Percentiles rank a stretch among this genome's conserved stretches.
Evolutionary conservation across 2,329 filamentous ascomycete species (phyloP).

Genomic region (Fusarium cicatricum): DNA sequence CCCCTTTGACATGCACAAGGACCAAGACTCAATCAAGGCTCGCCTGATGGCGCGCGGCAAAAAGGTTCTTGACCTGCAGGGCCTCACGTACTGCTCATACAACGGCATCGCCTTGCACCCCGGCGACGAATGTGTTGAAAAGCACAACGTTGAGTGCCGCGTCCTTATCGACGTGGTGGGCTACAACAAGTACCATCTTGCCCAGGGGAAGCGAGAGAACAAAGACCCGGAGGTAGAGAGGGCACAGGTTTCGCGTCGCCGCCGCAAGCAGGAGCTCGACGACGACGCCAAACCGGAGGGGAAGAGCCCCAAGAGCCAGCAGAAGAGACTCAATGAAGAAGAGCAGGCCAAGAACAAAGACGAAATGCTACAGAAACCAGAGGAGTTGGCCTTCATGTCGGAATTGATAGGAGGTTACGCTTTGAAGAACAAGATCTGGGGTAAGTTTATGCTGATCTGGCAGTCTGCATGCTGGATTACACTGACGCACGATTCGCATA

Average conservation of each 20-base stretch:
- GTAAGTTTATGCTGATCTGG: constrained; percentile 41
- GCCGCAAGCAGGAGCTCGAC: constrained; percentile 11
- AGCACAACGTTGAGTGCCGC: constrained; percentile 52
- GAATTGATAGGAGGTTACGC: constrained; percentile 55
- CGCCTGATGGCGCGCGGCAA: constrained; percentile 47
- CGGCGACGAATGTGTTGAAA: constrained; percentile 25
- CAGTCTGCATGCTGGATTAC: background rate
- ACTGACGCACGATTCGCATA: constrained; percentile 17
- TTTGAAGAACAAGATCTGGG: constrained; percentile 56
- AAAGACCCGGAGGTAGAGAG: constrained; percentile 42
- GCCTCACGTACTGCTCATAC: constrained; percentile 53
- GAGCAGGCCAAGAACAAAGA: constrained; percentile 50
- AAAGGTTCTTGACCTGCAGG: constrained; percentile 53
- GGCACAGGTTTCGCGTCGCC: constrained; percentile 24
- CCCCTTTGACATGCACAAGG: constrained; percentile 47
- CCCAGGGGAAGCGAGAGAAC: constrained; percentile 48
- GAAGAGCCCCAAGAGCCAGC: constrained; percentile 17
- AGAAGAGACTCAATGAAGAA: constrained; percentile 44
- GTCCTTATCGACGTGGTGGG: constrained; percentile 53
- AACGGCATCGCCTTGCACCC: constrained; percentile 50
- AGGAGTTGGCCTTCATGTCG: constrained; percentile 53
- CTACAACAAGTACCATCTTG: constrained; percentile 53
- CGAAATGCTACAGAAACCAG: constrained; percentile 49
- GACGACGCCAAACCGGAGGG: constrained; percentile 2
- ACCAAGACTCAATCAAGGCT: constrained; percentile 41